Conservation (phyloP, 257 asterid genomes). For the Verbascum thapsus region DNA sequence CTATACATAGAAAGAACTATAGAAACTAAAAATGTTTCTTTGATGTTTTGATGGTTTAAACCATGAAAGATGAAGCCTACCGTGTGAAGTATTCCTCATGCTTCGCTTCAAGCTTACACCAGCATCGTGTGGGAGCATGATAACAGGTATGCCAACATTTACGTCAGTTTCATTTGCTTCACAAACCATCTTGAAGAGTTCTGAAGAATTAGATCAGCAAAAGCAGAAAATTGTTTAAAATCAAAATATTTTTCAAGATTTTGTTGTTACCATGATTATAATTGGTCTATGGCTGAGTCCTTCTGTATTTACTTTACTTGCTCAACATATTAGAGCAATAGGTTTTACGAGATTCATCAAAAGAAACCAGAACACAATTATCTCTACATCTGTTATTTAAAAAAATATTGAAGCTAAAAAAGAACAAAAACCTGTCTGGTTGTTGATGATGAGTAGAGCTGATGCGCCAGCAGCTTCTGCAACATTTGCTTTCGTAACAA, state of each 20-base stretch:
- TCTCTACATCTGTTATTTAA: not conserved
- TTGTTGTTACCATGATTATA: not conserved
- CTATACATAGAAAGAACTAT: not conserved
- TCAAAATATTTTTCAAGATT: not conserved
- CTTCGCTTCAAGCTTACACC: constrained; percentile 49
- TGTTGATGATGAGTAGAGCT: constrained; percentile 69
- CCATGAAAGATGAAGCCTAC: constrained; percentile 35
- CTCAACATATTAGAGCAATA: not conserved
- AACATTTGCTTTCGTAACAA: constrained; percentile 65
- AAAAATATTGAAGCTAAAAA: not conserved
- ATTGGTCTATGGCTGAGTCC: not conserved
- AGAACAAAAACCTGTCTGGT: constrained; percentile 58
- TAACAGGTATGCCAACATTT: constrained; percentile 58
- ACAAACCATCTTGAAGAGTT: constrained; percentile 84
- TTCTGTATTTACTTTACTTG: constrained; percentile 3
- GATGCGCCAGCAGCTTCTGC: constrained; percentile 83
- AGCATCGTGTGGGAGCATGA: constrained; percentile 79
- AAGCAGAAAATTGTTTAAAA: not conserved
- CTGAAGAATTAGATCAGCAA: constrained; percentile 35
- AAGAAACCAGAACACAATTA: not conserved
- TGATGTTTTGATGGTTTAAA: not conserved
- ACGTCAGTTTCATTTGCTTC: constrained; percentile 57
- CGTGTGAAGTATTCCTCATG: constrained; percentile 51
- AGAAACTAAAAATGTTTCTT: not conserved
- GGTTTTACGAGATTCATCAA: not conserved